A percentile compares a stretch with the other conserved stretches of the same genome.
These are phyloP conservation scores for Teratosphaeriaceae sp. DNA, from an alignment of 2,329 filamentous ascomycete species.

Conservation along the genomic window DNA sequence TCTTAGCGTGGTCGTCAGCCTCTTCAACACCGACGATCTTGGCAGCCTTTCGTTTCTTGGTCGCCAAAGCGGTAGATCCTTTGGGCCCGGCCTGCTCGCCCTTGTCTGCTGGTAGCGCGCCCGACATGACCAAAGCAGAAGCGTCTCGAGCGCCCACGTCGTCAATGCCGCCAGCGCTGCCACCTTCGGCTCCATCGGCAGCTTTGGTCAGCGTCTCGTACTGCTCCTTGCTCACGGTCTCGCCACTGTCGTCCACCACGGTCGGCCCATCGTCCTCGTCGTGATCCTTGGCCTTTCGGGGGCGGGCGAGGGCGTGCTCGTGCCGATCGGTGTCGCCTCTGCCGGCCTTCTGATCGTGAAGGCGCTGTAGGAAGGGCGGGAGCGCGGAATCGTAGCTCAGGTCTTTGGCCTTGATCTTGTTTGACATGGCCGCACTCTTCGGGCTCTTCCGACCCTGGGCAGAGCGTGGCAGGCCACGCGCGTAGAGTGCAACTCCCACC, in stretches of 20 bases:
- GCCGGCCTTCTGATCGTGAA: slow-evolving; percentile 48
- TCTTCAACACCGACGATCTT: slow-evolving; percentile 29
- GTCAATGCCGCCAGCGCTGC: slow-evolving; percentile 1
- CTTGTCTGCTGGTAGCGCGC: slow-evolving; percentile 14
- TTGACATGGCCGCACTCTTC: too few species aligned
- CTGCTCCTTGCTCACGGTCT: slow-evolving; percentile 49
- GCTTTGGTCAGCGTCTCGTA: slow-evolving; percentile 37
- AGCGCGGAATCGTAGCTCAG: slow-evolving; percentile 57
- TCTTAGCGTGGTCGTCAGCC: slow-evolving; percentile 8
- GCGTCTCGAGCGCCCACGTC: neutral
- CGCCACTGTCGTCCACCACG: slow-evolving; percentile 65
- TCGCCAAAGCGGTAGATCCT: slow-evolving; percentile 17
- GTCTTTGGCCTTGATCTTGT: slow-evolving; percentile 58
- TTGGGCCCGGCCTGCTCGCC: slow-evolving; percentile 12
- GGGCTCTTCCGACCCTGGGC: too few species aligned
- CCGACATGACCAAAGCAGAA: slow-evolving; percentile 9
- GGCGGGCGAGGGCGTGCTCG: slow-evolving; percentile 38
- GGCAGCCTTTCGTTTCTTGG: slow-evolving; percentile 32
- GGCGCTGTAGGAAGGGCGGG: slow-evolving; percentile 40
- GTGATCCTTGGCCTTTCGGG: slow-evolving; percentile 50
- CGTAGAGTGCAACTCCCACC: too few species aligned
- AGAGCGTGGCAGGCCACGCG: too few species aligned
- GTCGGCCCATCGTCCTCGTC: slow-evolving; percentile 72
- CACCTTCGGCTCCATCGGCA: slow-evolving; percentile 10
- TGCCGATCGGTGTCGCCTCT: slow-evolving; percentile 38